Evolutionary conservation across 768 basidiomycete species (phyloP).

Genomic region (Polyporus arcularius): DNA sequence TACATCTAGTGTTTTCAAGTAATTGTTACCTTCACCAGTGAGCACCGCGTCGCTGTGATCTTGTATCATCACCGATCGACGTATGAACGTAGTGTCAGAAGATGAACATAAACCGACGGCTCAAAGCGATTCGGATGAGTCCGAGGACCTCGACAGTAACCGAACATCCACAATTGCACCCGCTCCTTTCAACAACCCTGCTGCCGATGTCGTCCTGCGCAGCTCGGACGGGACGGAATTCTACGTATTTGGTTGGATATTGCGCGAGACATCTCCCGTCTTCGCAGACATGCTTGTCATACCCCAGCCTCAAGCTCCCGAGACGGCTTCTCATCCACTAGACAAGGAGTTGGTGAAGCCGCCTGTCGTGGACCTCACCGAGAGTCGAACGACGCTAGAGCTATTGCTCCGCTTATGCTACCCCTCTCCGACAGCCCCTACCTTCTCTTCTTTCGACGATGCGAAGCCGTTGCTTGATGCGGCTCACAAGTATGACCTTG

Average conservation of each 20-base stretch:
- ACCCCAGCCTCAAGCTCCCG: neutral
- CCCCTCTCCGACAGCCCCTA: slow-evolving; percentile 1
- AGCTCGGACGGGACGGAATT: slow-evolving; percentile 22
- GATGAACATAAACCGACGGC: no score
- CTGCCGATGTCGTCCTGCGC: slow-evolving; percentile 17
- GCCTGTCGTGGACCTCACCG: slow-evolving; percentile 16
- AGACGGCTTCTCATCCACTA: neutral
- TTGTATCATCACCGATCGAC: no score
- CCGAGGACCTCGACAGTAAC: no score
- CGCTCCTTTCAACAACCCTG: slow-evolving; percentile 10
- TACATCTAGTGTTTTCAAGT: no score
- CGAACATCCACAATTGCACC: neutral
- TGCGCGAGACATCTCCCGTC: slow-evolving; percentile 18
- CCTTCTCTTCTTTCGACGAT: neutral
- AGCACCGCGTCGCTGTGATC: no score
- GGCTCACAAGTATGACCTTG: slow-evolving; percentile 22
- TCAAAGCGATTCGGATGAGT: no score
- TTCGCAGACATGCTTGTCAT: slow-evolving; percentile 20
- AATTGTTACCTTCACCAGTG: no score
- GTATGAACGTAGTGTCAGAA: no score
- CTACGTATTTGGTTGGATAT: slow-evolving; percentile 12
- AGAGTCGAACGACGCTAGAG: slow-evolving; percentile 18
- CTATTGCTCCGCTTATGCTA: slow-evolving; percentile 23
- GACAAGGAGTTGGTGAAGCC: neutral
- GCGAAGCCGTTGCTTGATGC: slow-evolving; percentile 10